Conservation (phyloP, 257 asterid species). For the Solanum chilense region DNA sequence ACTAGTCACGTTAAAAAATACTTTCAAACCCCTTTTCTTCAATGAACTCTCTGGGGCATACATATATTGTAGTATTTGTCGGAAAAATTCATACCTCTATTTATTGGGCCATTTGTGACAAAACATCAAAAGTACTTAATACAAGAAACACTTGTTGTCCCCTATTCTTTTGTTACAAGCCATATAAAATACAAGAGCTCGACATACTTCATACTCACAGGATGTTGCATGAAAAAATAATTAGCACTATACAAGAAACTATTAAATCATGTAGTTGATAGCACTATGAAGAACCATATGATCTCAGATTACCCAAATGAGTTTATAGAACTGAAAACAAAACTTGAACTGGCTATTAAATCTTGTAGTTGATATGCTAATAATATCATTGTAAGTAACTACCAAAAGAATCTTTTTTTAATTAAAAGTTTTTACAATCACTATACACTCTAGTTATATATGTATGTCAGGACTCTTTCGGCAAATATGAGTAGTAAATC, state of each 20-base stretch:
- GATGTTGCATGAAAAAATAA: not conserved
- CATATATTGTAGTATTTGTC: too few relatives aligned
- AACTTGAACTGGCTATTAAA: not conserved
- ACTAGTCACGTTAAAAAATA: too few relatives aligned
- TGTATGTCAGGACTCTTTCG: not conserved
- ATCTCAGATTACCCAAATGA: not conserved
- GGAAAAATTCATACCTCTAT: too few relatives aligned
- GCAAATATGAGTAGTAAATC: not conserved
- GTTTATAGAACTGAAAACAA: not conserved
- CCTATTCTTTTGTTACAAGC: too few relatives aligned
- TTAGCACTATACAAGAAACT: not conserved
- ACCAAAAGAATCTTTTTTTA: not conserved
- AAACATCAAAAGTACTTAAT: too few relatives aligned
- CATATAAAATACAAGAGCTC: too few relatives aligned
- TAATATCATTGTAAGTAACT: not conserved
- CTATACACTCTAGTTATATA: not conserved
- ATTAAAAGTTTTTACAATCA: not conserved
- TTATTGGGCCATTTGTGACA: too few relatives aligned
- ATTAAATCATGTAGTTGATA: not conserved
- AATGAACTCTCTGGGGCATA: too few relatives aligned
- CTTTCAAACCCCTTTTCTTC: too few relatives aligned
- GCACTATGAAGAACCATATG: not conserved
- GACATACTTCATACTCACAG: not conserved
- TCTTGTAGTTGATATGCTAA: not conserved
- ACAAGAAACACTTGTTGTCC: too few relatives aligned